A percentile compares a stretch with the other conserved stretches of the same genome.
phyloP scores from a whole-genome alignment of 257 asterid species.

The Solanum piurae region DNA sequence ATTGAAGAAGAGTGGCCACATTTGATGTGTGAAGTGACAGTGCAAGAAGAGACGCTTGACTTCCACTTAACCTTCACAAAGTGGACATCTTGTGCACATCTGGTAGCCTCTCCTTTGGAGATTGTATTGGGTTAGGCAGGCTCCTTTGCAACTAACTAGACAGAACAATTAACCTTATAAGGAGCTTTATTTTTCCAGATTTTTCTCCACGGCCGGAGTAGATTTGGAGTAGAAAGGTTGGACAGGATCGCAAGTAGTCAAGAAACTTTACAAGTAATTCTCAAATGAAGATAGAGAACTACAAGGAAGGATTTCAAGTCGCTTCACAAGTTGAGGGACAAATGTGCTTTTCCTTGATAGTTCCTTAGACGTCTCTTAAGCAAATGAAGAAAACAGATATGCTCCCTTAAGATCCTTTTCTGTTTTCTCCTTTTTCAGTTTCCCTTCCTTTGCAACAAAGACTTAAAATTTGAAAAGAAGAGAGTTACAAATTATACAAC shows the following conservation, averaged over 20 bases:
- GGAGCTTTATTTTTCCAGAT: background rate
- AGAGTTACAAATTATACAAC: background rate
- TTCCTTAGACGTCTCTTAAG: background rate
- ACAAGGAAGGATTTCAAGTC: background rate
- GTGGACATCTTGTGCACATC: background rate
- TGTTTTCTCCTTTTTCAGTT: background rate
- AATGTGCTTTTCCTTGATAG: background rate
- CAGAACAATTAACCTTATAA: background rate
- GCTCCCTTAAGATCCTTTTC: background rate
- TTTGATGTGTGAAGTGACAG: background rate
- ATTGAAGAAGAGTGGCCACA: background rate
- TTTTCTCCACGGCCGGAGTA: background rate
- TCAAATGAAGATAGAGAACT: background rate
- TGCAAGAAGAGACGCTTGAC: background rate
- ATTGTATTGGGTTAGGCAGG: background rate
- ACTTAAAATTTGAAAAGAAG: background rate
- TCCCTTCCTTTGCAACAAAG: background rate
- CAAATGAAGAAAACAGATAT: background rate
- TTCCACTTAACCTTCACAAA: background rate
- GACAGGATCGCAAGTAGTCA: background rate
- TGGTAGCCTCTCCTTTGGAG: background rate
- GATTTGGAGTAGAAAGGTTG: background rate
- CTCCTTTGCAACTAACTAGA: background rate
- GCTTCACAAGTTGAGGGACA: background rate
- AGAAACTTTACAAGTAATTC: background rate